Conservation (phyloP, 2,329 filamentous ascomycete genomes). For the Exophiala phaeomuriformis region DNA sequence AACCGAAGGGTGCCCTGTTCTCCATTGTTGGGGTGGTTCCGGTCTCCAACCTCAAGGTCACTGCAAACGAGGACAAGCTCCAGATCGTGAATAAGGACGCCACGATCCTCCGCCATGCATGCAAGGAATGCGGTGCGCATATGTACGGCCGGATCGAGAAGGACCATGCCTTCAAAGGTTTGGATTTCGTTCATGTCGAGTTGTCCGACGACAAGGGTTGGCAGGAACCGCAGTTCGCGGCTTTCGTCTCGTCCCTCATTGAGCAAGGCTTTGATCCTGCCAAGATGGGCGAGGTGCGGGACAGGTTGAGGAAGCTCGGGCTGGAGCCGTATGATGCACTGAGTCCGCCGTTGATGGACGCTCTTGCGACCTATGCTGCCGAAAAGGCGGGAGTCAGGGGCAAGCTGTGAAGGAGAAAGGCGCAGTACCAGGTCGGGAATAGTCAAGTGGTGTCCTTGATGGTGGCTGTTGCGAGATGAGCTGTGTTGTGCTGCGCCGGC, state of each 20-base stretch:
- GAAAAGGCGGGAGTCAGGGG: constrained; percentile 37
- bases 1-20: constrained; percentile 57
- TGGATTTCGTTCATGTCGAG: constrained; percentile 63
- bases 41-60: constrained; percentile 48
- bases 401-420: constrained; percentile 7
- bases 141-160: constrained; percentile 58
- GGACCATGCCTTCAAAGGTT: constrained; percentile 59
- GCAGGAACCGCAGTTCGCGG: constrained; percentile 65
- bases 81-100: constrained; percentile 49
- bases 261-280: constrained; percentile 57
- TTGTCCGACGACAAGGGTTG: constrained; percentile 55
- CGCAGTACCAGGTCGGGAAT: background rate
- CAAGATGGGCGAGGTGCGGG: constrained; percentile 50
- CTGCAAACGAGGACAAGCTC: constrained; percentile 53
- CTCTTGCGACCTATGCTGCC: constrained; percentile 50
- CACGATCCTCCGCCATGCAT: constrained; percentile 55
- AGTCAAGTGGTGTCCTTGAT: background rate
- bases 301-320: constrained; percentile 48
- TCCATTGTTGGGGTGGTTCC: constrained; percentile 57
- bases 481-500: too few relatives aligned
- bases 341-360: constrained; percentile 57
- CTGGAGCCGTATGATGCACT: constrained; percentile 58
- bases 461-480: too few relatives aligned
- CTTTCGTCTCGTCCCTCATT: constrained; percentile 60
- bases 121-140: constrained; percentile 54